Percentiles rank a stretch among this genome's conserved stretches.
These are phyloP conservation scores for Excoecaria agallocha DNA, from an alignment of 345 rosid species.

Conservation along the genomic window DNA sequence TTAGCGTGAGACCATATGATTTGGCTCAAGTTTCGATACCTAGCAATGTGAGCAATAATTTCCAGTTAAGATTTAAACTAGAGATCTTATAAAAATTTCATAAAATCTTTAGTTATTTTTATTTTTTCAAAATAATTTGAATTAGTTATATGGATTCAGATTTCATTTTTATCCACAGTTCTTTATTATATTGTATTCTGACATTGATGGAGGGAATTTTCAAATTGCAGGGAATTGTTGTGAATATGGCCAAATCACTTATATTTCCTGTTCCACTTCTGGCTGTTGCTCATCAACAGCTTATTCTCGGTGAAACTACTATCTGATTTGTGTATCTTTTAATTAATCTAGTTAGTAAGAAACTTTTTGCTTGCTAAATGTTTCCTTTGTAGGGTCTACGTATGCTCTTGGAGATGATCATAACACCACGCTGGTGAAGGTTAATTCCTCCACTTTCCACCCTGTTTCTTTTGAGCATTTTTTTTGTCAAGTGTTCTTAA, in stretches of 20 bases:
- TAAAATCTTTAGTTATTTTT: background rate
- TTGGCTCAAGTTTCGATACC: background rate
- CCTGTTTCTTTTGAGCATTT: background rate
- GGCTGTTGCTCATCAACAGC: slow-evolving; percentile 64
- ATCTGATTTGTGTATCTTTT: slow-evolving; percentile 1
- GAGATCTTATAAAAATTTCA: background rate
- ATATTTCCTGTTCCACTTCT: slow-evolving; percentile 79
- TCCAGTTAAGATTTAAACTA: background rate
- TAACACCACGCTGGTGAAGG: slow-evolving; percentile 57
- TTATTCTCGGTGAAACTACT: slow-evolving; percentile 43
- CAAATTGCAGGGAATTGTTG: slow-evolving; percentile 57
- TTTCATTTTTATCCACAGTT: background rate
- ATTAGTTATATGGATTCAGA: background rate
- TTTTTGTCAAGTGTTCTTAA: background rate
- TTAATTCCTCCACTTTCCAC: slow-evolving; percentile 18
- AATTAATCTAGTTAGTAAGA: slow-evolving; percentile 8
- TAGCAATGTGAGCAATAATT: background rate
- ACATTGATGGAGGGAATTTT: slow-evolving; percentile 23
- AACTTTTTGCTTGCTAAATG: slow-evolving; percentile 15
- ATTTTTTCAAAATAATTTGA: background rate
- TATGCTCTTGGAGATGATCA: slow-evolving; percentile 44
- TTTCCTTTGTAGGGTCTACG: slow-evolving; percentile 48
- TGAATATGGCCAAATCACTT: slow-evolving; percentile 69
- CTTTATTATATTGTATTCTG: background rate
- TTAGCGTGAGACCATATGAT: background rate